A percentile compares a stretch with the other conserved stretches of the same genome.
Conservation (phyloP, 2,329 filamentous ascomycete species). For the Coniochaeta sp. region DNA sequence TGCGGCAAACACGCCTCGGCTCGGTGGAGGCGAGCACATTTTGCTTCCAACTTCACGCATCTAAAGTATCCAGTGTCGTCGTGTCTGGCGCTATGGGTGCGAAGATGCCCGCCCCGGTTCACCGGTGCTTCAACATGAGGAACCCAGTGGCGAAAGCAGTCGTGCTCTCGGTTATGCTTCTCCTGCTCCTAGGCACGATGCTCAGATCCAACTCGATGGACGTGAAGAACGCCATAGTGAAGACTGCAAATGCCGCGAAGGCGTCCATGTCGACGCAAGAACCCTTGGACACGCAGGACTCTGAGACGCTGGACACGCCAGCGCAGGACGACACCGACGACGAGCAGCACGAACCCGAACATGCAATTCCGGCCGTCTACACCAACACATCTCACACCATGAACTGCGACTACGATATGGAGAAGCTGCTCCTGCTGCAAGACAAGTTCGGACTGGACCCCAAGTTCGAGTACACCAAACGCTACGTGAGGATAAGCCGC, state of each 20-base stretch:
- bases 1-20: not conserved
- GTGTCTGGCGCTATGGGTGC: not conserved
- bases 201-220: constrained; percentile 33
- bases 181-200: constrained; percentile 33
- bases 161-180: constrained; percentile 32
- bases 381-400: constrained; percentile 27
- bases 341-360: constrained; percentile 12
- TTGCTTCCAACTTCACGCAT: not conserved
- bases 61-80: not conserved
- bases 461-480: constrained; percentile 47
- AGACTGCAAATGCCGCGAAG: constrained; percentile 28
- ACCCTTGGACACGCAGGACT: constrained; percentile 13
- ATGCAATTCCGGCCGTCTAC: constrained; percentile 44
- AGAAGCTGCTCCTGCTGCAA: constrained; percentile 36
- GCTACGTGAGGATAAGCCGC: constrained; percentile 45
- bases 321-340: not conserved
- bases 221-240: constrained; percentile 32
- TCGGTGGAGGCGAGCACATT: not conserved
- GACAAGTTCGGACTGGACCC: constrained; percentile 39
- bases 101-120: constrained; percentile 10
- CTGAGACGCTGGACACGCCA: not conserved
- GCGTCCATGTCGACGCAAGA: constrained; percentile 19
- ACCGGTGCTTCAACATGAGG: constrained; percentile 40
- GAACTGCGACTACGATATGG: constrained; percentile 42
- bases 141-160: constrained; percentile 39